Conservation (phyloP, 2,329 filamentous ascomycete genomes). For the Trichoderma semiorbis region DNA sequence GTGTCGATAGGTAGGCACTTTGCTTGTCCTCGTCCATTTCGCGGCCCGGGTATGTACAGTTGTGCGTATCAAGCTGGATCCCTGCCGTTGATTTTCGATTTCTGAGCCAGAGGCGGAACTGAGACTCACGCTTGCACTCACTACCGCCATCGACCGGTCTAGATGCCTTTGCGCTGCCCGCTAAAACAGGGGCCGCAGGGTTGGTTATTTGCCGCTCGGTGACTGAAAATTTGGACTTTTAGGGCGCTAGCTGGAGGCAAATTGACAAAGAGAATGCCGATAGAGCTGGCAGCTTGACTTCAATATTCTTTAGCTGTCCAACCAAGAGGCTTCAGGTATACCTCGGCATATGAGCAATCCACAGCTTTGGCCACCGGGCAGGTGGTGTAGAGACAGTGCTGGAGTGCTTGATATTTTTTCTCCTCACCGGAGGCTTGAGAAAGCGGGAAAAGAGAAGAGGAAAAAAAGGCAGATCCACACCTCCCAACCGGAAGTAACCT, state of each 20-base stretch:
- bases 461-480: neutral
- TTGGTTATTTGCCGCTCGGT: neutral
- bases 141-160: slow-evolving; percentile 17
- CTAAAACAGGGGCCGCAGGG: slow-evolving; percentile 16
- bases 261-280: neutral
- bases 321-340: neutral
- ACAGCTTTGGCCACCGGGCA: neutral
- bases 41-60: neutral
- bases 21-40: neutral
- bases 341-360: neutral
- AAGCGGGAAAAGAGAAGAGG: neutral
- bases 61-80: neutral
- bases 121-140: slow-evolving; percentile 6
- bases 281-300: neutral
- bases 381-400: neutral
- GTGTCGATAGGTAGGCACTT: neutral
- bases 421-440: neutral
- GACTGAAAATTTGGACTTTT: neutral
- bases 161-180: slow-evolving; percentile 13
- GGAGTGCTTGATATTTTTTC: neutral
- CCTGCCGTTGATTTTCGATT: neutral
- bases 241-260: neutral
- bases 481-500: neutral
- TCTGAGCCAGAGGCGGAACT: neutral
- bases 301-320: neutral